These are phyloP conservation scores for Gymnopus androsaceus DNA, from an alignment of 1,284 basidiomycete species.

Conservation along the genomic window DNA sequence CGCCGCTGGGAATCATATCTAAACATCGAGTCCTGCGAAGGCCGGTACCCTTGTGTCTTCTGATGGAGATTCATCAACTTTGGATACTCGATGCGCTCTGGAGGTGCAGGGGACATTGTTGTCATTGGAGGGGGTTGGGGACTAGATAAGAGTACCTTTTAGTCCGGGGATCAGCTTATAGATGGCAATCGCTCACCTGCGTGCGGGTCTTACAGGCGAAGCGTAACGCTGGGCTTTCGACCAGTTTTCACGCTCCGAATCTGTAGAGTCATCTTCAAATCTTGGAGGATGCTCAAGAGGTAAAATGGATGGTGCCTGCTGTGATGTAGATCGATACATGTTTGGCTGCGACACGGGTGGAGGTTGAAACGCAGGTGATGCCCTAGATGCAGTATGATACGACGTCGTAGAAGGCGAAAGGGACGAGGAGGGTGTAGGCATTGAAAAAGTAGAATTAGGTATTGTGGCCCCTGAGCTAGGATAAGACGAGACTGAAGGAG, in stretches of 20 bases:
- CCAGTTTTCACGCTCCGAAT: slow-evolving; percentile 36
- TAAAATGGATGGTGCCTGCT: slow-evolving; percentile 29
- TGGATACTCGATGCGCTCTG: slow-evolving; percentile 54
- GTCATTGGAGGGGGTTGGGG: slow-evolving; percentile 51
- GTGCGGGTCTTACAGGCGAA: slow-evolving; percentile 23
- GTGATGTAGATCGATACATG: slow-evolving; percentile 21
- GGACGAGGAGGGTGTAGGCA: slow-evolving; percentile 17
- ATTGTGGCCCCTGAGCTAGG: slow-evolving; percentile 14
- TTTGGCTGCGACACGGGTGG: slow-evolving; percentile 18
- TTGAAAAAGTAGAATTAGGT: slow-evolving; percentile 15
- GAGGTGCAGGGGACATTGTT: slow-evolving; percentile 60
- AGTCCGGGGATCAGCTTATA: background rate
- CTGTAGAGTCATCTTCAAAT: slow-evolving; percentile 47
- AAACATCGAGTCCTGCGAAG: slow-evolving; percentile 46
- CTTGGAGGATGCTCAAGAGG: slow-evolving; percentile 43
- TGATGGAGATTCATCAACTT: slow-evolving; percentile 72
- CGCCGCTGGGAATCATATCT: slow-evolving; percentile 19
- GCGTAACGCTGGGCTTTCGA: slow-evolving; percentile 21
- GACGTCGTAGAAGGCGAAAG: slow-evolving; percentile 22
- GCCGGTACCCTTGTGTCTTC: slow-evolving; percentile 63
- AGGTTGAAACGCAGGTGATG: slow-evolving; percentile 12
- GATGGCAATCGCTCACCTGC: slow-evolving; percentile 29
- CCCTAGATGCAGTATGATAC: slow-evolving; percentile 15
- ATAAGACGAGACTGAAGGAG: slow-evolving; percentile 17
- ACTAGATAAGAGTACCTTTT: slow-evolving; percentile 10